Percentiles rank a stretch among this genome's conserved stretches.
Evolutionary conservation across 306 rosid species (phyloP).

Genomic region (Ziziphus jujuba): DNA sequence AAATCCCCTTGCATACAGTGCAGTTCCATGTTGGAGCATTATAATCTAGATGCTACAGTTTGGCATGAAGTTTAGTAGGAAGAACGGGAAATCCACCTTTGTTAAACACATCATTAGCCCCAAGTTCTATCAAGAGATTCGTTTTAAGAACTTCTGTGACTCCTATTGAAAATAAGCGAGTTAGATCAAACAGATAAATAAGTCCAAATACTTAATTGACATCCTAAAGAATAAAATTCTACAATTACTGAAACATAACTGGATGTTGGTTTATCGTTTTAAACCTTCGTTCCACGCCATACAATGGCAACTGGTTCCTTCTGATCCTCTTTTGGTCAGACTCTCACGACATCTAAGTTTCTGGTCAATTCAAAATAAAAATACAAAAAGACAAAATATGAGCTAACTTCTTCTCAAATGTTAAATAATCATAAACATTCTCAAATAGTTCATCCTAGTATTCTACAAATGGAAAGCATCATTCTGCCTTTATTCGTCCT

Average conservation of each 20-base stretch:
- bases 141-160: constrained; percentile 89
- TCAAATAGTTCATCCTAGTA: no score
- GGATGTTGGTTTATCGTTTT: constrained; percentile 96
- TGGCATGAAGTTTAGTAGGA: neutral
- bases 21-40: no score
- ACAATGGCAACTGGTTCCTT: constrained; percentile 78
- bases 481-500: no score
- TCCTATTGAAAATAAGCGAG: constrained; percentile 86
- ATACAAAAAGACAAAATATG: neutral
- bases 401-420: no score
- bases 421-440: no score
- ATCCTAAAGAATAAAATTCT: constrained; percentile 21
- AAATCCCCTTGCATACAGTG: no score
- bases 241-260: constrained; percentile 53
- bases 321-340: constrained; percentile 70
- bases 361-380: constrained; percentile 23
- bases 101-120: constrained; percentile 90
- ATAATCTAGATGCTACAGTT: neutral
- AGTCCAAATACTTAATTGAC: constrained; percentile 5
- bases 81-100: constrained; percentile 49
- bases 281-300: constrained; percentile 84
- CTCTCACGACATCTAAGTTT: constrained; percentile 42
- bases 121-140: constrained; percentile 81
- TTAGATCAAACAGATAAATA: constrained; percentile 34
- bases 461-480: no score